Evolutionary conservation across 306 rosid genomes (phyloP).

Genomic region (Styphnolobium japonicum): DNA sequence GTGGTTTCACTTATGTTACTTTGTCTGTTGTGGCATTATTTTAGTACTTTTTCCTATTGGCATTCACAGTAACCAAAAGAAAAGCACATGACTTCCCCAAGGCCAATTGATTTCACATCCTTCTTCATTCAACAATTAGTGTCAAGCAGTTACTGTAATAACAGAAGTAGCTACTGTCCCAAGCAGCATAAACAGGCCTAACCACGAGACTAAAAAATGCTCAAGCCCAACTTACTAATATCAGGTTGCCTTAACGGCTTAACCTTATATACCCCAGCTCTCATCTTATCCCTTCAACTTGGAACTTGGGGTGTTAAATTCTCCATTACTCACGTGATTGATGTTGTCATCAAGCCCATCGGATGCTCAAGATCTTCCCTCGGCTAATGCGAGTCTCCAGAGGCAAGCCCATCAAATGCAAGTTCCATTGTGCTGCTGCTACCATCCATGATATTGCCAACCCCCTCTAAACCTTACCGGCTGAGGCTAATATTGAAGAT

Average conservation of each 20-base stretch:
- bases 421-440: not conserved
- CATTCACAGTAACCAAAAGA: not conserved
- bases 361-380: not conserved
- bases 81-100: not conserved
- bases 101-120: not conserved
- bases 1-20: not conserved
- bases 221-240: not conserved
- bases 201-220: not conserved
- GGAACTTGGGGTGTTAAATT: not conserved
- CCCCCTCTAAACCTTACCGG: not conserved
- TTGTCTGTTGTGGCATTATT: not conserved
- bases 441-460: not conserved
- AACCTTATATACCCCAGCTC: not conserved
- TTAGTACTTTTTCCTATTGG: not conserved
- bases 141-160: not conserved
- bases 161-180: not conserved
- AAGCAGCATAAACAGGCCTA: not conserved
- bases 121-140: not conserved
- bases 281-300: not conserved
- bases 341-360: not conserved
- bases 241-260: not conserved
- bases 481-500: not conserved
- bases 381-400: not conserved
- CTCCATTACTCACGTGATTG: too few relatives aligned
- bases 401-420: not conserved